Evolutionary conservation across 2,329 filamentous ascomycete species (phyloP).

Genomic region (Achaetomium macrosporum): DNA sequence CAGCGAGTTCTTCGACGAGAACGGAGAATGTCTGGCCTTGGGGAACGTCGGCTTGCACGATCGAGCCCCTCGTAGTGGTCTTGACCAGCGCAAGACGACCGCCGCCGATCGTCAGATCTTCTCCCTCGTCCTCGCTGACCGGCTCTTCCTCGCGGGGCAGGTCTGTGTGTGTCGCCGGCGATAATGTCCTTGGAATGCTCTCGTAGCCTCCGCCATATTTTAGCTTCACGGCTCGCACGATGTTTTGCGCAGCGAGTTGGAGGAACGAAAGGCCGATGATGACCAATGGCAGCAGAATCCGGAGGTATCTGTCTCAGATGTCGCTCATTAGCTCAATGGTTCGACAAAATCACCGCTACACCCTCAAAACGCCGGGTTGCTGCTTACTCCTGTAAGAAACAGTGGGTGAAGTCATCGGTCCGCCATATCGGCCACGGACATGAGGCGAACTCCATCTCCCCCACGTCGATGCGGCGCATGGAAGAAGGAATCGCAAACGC

Average conservation of each 20-base stretch:
- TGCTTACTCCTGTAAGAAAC: slow-evolving; percentile 63
- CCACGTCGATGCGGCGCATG: slow-evolving; percentile 13
- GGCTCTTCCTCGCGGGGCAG: slow-evolving; percentile 42
- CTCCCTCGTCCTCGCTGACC: slow-evolving; percentile 52
- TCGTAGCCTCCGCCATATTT: slow-evolving; percentile 53
- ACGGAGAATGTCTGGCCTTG: slow-evolving; percentile 65
- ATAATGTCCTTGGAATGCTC: slow-evolving; percentile 37
- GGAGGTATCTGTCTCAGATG: slow-evolving; percentile 58
- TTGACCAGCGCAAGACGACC: slow-evolving; percentile 54
- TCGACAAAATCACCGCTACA: background rate
- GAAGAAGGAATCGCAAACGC: slow-evolving; percentile 1
- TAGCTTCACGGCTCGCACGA: slow-evolving; percentile 47
- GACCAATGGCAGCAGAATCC: slow-evolving; percentile 71
- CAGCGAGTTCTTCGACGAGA: slow-evolving; percentile 66
- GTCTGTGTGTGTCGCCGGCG: slow-evolving; percentile 44
- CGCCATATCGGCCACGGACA: slow-evolving; percentile 56
- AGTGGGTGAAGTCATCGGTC: slow-evolving; percentile 57
- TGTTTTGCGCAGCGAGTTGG: slow-evolving; percentile 54
- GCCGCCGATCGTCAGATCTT: slow-evolving; percentile 51
- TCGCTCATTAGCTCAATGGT: slow-evolving; percentile 4
- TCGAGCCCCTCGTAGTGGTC: slow-evolving; percentile 55
- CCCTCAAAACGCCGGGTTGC: background rate
- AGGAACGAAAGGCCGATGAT: slow-evolving; percentile 65
- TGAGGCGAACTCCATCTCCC: slow-evolving; percentile 45
- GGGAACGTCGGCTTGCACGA: slow-evolving; percentile 70